Evolutionary conservation across 345 rosid species (phyloP), one percentile per base, ranked within the genome.

Genomic region (Hypericum androsaemum): DNA sequence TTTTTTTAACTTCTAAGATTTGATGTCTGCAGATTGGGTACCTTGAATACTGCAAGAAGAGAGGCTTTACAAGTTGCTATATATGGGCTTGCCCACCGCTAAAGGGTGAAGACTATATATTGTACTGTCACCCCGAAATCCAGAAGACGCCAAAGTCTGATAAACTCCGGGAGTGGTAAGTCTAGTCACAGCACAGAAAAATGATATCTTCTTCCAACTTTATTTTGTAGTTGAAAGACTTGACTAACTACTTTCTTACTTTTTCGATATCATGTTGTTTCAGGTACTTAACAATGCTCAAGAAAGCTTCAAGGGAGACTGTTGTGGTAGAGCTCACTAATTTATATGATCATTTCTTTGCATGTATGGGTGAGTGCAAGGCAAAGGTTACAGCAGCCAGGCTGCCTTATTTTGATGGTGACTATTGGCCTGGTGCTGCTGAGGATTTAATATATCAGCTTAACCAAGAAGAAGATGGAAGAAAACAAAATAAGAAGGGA

Each of bases 391-490:
- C 99, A 10, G 99, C 99, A 37, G 84, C 95, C 46, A 88, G 99
- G 80, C 78, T 94, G 46, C 99, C 99, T 39, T 94, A 94, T 74
- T 94, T 94, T 63, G 99, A 94, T 65, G 99, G 99, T 65, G 97
- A 94, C 76, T 94, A 94, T 64, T 94, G 99, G 99, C 97, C 99
- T 48, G 99, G 97, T 69, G 99, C 97, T 51, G 97, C 99, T 2
- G 99, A 94, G 76, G 97, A 94, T 65, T 71, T 94, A 47, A 83
- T 94, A 57, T 70, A 70, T 70, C 97, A 83, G 78, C 73, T 94
- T 68, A 77, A 81, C 50, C 97, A 86, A 71, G 97, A 92, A 48
- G 95, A 88, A 69, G 97, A 94, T 75, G 97, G 88, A 46, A 77
- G 86, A 78, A 92, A 83, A 75, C 80, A 75, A 62, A 85, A 81